phyloP scores from a whole-genome alignment of 2,329 filamentous ascomycete genomes.

The Hymenoscyphus linearis region DNA sequence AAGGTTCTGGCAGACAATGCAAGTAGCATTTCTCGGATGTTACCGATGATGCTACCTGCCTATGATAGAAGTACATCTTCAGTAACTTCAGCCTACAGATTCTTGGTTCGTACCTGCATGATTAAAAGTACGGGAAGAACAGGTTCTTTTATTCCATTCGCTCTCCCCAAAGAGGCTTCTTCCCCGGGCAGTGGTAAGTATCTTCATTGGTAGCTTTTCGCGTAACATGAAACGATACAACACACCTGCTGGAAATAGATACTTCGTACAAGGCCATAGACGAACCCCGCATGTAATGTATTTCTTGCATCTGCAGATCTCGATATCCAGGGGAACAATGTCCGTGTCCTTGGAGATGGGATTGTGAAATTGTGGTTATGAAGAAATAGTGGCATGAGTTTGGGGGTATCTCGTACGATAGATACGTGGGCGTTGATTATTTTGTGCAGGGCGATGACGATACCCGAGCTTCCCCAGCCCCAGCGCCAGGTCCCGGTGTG shows the following conservation, averaged over 20 bases:
- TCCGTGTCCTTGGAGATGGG: slow-evolving; percentile 7
- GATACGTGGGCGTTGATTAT: background rate
- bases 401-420: slow-evolving; percentile 2
- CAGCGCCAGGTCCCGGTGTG: too few relatives aligned
- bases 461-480: background rate
- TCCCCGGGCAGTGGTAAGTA: background rate
- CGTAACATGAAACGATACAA: background rate
- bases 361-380: slow-evolving; percentile 3
- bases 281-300: background rate
- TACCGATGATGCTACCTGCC: background rate
- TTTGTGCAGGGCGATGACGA: background rate
- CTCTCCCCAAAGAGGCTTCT: background rate
- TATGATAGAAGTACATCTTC: background rate
- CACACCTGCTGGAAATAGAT: background rate
- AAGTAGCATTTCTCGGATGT: background rate
- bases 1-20: background rate
- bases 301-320: background rate
- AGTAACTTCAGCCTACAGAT: background rate
- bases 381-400: slow-evolving; percentile 6
- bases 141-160: background rate
- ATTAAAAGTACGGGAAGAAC: background rate
- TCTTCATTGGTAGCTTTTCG: background rate
- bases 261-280: too few relatives aligned
- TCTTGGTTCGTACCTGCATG: background rate
- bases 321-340: background rate